These are phyloP conservation scores for Microcos paniculata DNA, from an alignment of 345 rosid genomes.

Conservation along the genomic window DNA sequence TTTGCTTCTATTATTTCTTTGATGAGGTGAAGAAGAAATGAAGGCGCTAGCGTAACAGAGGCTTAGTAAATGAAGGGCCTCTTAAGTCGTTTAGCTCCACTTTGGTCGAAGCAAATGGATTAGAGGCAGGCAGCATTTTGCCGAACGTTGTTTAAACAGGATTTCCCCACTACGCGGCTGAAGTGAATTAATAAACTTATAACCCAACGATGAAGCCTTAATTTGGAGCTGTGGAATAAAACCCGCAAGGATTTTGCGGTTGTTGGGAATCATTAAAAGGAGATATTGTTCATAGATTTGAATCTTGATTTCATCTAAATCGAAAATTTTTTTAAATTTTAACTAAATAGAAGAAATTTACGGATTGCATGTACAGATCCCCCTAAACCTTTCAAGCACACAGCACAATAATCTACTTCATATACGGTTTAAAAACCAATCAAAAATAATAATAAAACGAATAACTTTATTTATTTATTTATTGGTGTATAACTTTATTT, in stretches of 20 bases:
- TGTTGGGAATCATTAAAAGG: constrained; percentile 8
- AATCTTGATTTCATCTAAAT: background rate
- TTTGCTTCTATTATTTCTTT: background rate
- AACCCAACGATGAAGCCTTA: background rate
- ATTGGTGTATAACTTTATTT: too few species aligned
- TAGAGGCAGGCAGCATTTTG: background rate
- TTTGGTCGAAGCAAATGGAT: background rate
- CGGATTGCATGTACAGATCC: too few species aligned
- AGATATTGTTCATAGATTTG: background rate
- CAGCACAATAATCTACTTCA: too few species aligned
- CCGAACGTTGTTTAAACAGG: background rate
- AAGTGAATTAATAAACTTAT: background rate
- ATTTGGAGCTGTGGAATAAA: too few species aligned
- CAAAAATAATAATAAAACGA: too few species aligned
- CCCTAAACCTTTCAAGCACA: too few species aligned
- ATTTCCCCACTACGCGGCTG: background rate
- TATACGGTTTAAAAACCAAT: too few species aligned
- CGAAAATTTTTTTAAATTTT: background rate
- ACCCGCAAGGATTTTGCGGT: background rate
- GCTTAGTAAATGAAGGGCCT: background rate
- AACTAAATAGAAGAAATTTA: too few species aligned
- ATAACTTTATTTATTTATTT: too few species aligned
- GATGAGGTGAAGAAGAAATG: too few species aligned
- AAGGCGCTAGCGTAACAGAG: too few species aligned
- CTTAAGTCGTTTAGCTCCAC: background rate